Evolutionary conservation across 2,329 filamentous ascomycete species (phyloP).

Genomic region (Gaeumannomyces sp.): DNA sequence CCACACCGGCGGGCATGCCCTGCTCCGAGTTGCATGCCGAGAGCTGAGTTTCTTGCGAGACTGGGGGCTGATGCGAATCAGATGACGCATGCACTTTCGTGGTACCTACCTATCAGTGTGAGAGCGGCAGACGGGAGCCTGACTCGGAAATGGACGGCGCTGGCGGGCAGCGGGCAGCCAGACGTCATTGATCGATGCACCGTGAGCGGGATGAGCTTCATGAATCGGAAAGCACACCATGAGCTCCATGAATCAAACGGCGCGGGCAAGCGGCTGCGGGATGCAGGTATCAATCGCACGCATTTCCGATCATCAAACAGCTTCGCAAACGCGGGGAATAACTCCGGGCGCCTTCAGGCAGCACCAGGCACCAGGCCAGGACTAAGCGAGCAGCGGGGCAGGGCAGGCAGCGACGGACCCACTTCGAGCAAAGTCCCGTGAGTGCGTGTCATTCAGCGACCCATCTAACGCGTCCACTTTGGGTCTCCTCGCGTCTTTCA

Average conservation of each 20-base stretch:
- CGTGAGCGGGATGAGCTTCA: not conserved
- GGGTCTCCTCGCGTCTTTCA: not conserved
- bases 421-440: slow-evolving; percentile 3
- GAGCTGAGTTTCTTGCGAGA: not conserved
- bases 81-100: not conserved
- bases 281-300: too few species aligned
- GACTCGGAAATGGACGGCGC: not conserved
- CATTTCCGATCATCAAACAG: too few species aligned
- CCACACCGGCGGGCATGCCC: too few species aligned
- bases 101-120: not conserved
- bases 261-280: too few species aligned
- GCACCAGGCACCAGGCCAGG: too few species aligned
- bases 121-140: not conserved
- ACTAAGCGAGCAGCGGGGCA: too few species aligned
- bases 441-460: slow-evolving; percentile 6
- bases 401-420: not conserved
- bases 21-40: not conserved
- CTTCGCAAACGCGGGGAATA: too few species aligned
- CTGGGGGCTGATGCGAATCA: too few species aligned
- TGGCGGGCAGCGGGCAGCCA: not conserved
- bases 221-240: not conserved
- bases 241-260: too few species aligned
- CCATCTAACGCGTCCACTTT: not conserved
- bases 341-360: not conserved
- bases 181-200: not conserved